Evolutionary conservation across 2,329 filamentous ascomycete species (phyloP).

Genomic region (Gnomoniopsis sp.): DNA sequence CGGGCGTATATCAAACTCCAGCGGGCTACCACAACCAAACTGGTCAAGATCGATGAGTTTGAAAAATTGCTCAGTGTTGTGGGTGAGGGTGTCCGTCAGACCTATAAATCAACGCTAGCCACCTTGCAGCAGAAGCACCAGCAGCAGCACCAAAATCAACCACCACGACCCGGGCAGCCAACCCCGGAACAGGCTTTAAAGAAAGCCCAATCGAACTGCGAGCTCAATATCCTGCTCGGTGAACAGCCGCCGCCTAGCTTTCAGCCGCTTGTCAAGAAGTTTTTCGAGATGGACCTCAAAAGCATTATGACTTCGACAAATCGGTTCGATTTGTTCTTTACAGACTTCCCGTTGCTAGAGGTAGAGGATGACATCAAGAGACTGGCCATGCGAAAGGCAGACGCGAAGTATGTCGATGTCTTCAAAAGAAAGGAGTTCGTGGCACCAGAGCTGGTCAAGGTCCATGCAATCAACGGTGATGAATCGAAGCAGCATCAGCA

Average conservation of each 20-base stretch:
- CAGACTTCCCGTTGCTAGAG: slow-evolving; percentile 67
- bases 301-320: slow-evolving; percentile 60
- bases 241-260: slow-evolving; percentile 44
- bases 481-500: slow-evolving; percentile 5
- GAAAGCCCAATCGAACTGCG: slow-evolving; percentile 44
- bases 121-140: slow-evolving; percentile 43
- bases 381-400: slow-evolving; percentile 35
- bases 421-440: slow-evolving; percentile 60
- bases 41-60: slow-evolving; percentile 59
- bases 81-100: slow-evolving; percentile 45
- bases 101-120: slow-evolving; percentile 45
- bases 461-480: not conserved
- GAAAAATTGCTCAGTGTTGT: slow-evolving; percentile 56
- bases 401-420: slow-evolving; percentile 44
- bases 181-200: slow-evolving; percentile 39
- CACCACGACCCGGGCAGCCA: slow-evolving; percentile 34
- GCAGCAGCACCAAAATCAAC: slow-evolving; percentile 36
- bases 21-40: slow-evolving; percentile 44
- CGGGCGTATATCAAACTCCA: slow-evolving; percentile 54
- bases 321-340: slow-evolving; percentile 66
- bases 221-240: slow-evolving; percentile 51
- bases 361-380: slow-evolving; percentile 56
- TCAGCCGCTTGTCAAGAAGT: slow-evolving; percentile 58
- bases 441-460: slow-evolving; percentile 40
- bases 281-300: slow-evolving; percentile 58